Evolutionary conservation across 495 filamentous ascomycete genomes (phyloP).

Genomic region (Chaetomium tenue): DNA sequence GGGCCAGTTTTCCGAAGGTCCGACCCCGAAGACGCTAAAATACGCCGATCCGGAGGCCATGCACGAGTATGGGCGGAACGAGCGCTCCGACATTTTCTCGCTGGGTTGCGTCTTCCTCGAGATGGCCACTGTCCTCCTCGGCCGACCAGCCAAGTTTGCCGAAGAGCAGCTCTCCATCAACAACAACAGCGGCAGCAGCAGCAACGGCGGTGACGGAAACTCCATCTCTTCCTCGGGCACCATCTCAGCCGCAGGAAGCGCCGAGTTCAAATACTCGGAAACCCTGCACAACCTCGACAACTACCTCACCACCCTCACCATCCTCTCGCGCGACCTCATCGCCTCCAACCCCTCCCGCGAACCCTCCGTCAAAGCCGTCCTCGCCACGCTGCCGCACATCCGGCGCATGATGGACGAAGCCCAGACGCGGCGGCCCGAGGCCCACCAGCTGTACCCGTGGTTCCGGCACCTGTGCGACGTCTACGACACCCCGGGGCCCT

Average conservation of each 20-base stretch:
- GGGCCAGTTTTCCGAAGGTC: slow-evolving; percentile 36
- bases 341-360: slow-evolving; percentile 3
- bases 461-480: slow-evolving; percentile 36
- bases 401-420: slow-evolving; percentile 34
- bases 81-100: slow-evolving; percentile 49
- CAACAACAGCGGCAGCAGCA: not conserved
- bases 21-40: slow-evolving; percentile 37
- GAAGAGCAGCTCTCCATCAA: slow-evolving; percentile 28
- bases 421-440: slow-evolving; percentile 27
- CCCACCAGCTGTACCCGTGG: slow-evolving; percentile 32
- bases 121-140: slow-evolving; percentile 42
- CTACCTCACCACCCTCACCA: slow-evolving; percentile 24
- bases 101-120: slow-evolving; percentile 53
- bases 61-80: slow-evolving; percentile 37
- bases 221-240: not conserved
- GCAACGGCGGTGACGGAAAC: not conserved
- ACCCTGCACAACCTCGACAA: slow-evolving; percentile 27
- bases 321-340: slow-evolving; percentile 17
- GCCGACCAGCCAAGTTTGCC: slow-evolving; percentile 30
- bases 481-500: slow-evolving; percentile 27
- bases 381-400: slow-evolving; percentile 28
- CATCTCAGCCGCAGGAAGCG: not conserved
- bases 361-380: slow-evolving; percentile 27
- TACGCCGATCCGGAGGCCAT: slow-evolving; percentile 51
- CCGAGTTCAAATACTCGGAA: slow-evolving; percentile 33